phyloP scores from a whole-genome alignment of 192 early-diverging fungal species.

The Coemansia reversa region DNA sequence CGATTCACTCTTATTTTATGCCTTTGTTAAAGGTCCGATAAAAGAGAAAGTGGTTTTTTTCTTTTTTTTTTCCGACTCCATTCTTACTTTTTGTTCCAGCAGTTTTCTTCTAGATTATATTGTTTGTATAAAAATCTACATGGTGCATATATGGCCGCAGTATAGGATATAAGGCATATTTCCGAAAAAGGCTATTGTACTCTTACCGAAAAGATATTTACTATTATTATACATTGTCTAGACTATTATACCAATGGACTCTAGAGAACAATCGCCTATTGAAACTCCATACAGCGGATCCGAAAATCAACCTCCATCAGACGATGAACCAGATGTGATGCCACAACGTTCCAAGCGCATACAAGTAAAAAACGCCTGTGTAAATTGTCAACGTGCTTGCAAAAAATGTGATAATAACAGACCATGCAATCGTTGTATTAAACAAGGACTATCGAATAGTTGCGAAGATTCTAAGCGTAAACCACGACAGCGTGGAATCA shows the following conservation, averaged over 20 bases:
- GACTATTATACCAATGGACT: neutral
- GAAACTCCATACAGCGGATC: neutral
- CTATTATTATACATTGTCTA: neutral
- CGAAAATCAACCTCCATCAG: constrained; percentile 9
- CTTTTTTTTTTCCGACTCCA: neutral
- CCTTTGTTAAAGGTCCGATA: too few relatives aligned
- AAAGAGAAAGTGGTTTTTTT: constrained; percentile 2
- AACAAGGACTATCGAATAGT: constrained; percentile 64
- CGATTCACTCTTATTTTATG: neutral
- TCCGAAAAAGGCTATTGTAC: too few relatives aligned
- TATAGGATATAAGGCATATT: too few relatives aligned
- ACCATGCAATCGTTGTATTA: constrained; percentile 81
- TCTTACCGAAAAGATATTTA: too few relatives aligned
- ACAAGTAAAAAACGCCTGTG: constrained; percentile 89
- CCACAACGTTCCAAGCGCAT: constrained; percentile 57
- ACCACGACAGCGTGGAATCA: constrained; percentile 79
- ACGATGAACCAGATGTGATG: neutral
- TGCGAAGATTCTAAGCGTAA: constrained; percentile 80
- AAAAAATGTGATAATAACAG: constrained; percentile 90
- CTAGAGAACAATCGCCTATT: neutral
- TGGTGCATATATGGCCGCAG: too few relatives aligned
- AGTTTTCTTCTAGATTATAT: too few relatives aligned
- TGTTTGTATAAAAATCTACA: too few relatives aligned
- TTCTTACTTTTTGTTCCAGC: neutral
- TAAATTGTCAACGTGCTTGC: constrained; percentile 85